Evolutionary conservation across 176 grass and related monocot genomes (phyloP).

Genomic region (Aegilops bicornis): DNA sequence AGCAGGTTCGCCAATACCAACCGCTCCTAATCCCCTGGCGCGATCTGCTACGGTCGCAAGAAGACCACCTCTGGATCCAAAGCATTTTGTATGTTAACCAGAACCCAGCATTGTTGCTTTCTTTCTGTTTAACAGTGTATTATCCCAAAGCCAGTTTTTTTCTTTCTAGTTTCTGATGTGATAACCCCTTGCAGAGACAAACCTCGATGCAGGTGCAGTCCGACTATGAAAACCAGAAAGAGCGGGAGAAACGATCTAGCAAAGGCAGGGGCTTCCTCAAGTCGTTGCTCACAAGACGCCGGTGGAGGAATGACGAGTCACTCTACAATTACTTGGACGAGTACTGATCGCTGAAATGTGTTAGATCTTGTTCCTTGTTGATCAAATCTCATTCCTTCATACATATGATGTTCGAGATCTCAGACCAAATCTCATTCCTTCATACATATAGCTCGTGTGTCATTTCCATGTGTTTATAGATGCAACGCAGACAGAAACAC

Average conservation of each 20-base stretch:
- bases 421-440: not conserved
- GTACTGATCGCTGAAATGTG: constrained; percentile 46
- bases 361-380: not conserved
- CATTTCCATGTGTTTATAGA: constrained; percentile 7
- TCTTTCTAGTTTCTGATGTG: constrained; percentile 9
- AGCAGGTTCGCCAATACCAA: constrained; percentile 55
- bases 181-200: constrained; percentile 44
- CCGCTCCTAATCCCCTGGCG: constrained; percentile 54
- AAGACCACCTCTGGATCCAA: constrained; percentile 48
- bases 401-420: constrained; percentile 1
- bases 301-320: constrained; percentile 78
- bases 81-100: constrained; percentile 33
- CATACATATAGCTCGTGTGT: not conserved
- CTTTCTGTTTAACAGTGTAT: not conserved
- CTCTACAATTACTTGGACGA: constrained; percentile 96
- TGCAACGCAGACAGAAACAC: not conserved
- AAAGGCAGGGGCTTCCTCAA: constrained; percentile 84
- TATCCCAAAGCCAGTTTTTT: not conserved
- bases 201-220: constrained; percentile 48
- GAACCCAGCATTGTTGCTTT: not conserved
- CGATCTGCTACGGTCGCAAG: constrained; percentile 56
- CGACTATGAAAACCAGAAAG: constrained; percentile 48
- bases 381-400: not conserved
- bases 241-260: constrained; percentile 51
- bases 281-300: constrained; percentile 66